Evolutionary conservation across 1,284 basidiomycete genomes (phyloP).

Genomic region (Sanghuangporus weigelae): DNA sequence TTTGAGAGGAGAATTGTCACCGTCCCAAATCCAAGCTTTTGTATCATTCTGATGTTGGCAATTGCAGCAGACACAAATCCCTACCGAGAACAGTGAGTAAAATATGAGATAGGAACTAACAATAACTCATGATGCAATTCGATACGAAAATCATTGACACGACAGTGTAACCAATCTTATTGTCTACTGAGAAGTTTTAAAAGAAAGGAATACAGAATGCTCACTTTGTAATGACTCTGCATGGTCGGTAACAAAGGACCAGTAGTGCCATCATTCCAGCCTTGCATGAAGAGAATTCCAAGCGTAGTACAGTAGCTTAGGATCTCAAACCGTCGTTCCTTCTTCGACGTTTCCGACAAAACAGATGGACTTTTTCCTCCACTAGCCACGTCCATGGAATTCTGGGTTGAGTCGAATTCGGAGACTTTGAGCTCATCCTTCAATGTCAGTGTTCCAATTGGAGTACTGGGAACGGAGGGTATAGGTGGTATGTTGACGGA

Average conservation of each 20-base stretch:
- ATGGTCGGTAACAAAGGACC: slow-evolving; percentile 55
- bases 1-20: slow-evolving; percentile 25
- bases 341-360: neutral
- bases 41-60: slow-evolving; percentile 48
- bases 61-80: slow-evolving; percentile 51
- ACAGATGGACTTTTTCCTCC: neutral
- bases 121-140: slow-evolving; percentile 34
- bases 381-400: neutral
- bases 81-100: slow-evolving; percentile 25
- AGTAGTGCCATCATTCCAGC: slow-evolving; percentile 59
- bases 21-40: slow-evolving; percentile 56
- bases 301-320: slow-evolving; percentile 31
- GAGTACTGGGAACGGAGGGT: neutral
- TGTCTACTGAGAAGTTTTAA: neutral
- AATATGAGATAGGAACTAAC: neutral
- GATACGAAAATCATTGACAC: slow-evolving; percentile 47
- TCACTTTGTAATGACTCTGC: slow-evolving; percentile 48
- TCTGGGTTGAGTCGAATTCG: neutral
- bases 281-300: slow-evolving; percentile 40
- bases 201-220: slow-evolving; percentile 8
- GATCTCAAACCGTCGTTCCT: slow-evolving; percentile 2
- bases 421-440: neutral
- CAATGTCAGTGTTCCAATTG: neutral
- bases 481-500: neutral
- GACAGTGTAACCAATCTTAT: slow-evolving; percentile 40